phyloP scores from a whole-genome alignment of 805 yeast species.

The Cyberlindnera misumaiensis region DNA sequence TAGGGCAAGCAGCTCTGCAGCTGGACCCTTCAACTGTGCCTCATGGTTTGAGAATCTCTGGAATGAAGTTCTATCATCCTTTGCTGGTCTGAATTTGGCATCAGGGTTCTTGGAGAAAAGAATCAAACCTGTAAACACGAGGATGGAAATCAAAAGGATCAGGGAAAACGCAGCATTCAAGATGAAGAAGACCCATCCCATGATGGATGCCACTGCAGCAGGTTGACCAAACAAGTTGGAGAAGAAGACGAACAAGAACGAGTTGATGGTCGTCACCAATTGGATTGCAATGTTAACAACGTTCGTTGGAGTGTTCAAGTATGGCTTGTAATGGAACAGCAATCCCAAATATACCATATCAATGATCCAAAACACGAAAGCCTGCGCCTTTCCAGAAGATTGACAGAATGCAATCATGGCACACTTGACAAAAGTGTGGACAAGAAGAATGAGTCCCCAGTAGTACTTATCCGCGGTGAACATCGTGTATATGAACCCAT shows the following conservation, averaged over 20 bases:
- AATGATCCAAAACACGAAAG: constrained; percentile 64
- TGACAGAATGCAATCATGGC: constrained; percentile 76
- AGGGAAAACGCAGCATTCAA: constrained; percentile 85
- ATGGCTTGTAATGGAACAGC: constrained; percentile 64
- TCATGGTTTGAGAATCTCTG: constrained; percentile 37
- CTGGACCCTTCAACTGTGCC: constrained; percentile 25
- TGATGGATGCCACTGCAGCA: constrained; percentile 68
- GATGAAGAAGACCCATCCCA: constrained; percentile 89
- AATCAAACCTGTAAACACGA: constrained; percentile 58
- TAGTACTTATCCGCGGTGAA: constrained; percentile 75
- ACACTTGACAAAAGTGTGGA: constrained; percentile 58
- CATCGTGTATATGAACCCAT: constrained; percentile 88
- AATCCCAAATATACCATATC: constrained; percentile 65
- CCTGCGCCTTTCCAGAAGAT: constrained; percentile 74
- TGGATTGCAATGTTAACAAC: constrained; percentile 65
- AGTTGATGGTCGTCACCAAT: constrained; percentile 67
- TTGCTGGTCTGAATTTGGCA: constrained; percentile 80
- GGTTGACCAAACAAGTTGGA: constrained; percentile 80
- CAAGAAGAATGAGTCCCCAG: constrained; percentile 66
- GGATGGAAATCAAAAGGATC: constrained; percentile 61
- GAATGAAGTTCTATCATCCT: constrained; percentile 89
- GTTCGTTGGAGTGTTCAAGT: constrained; percentile 77
- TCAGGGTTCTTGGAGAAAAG: constrained; percentile 80
- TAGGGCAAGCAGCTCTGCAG: constrained; percentile 58
- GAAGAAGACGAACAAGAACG: constrained; percentile 80